Percentiles rank a stretch among this genome's conserved stretches.
These are phyloP conservation scores for Candolleomyces efflorescens DNA, from an alignment of 768 basidiomycete species.

Conservation along the genomic window DNA sequence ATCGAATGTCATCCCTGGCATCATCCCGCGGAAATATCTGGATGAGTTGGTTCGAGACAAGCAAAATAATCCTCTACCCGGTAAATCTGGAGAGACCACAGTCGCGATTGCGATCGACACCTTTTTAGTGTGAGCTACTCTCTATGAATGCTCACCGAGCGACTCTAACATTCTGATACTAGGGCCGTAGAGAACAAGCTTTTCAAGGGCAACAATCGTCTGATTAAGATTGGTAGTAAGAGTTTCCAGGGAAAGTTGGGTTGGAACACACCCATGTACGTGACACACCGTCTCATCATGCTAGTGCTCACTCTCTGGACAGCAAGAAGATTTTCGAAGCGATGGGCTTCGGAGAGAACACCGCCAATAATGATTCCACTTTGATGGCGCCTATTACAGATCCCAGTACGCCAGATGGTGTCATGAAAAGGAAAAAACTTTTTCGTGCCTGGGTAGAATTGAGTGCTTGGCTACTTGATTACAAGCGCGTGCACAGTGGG, in stretches of 20 bases:
- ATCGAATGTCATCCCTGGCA: constrained; percentile 67
- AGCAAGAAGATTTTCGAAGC: constrained; percentile 44
- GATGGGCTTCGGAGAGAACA: constrained; percentile 39
- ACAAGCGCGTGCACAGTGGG: constrained; percentile 43
- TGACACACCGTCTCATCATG: neutral
- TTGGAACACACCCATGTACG: constrained; percentile 60
- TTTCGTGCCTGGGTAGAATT: constrained; percentile 81
- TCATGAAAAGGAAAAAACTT: constrained; percentile 52
- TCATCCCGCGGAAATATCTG: constrained; percentile 58
- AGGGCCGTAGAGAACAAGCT: constrained; percentile 75
- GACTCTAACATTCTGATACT: constrained; percentile 9
- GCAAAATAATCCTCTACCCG: constrained; percentile 48
- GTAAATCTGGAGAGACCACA: constrained; percentile 51
- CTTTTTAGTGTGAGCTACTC: constrained; percentile 51
- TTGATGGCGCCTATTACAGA: constrained; percentile 57
- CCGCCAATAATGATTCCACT: constrained; percentile 34
- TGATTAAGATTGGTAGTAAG: constrained; percentile 47
- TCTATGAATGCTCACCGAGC: neutral
- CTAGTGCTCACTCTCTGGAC: constrained; percentile 2
- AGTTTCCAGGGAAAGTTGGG: constrained; percentile 64
- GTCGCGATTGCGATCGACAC: constrained; percentile 63
- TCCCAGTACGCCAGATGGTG: constrained; percentile 38
- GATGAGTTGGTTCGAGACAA: constrained; percentile 66
- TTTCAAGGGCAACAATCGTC: constrained; percentile 64
- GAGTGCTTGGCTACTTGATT: constrained; percentile 62